Evolutionary conservation across 75 land plant genomes (phyloP).

Genomic region (Larix kaempferi): DNA sequence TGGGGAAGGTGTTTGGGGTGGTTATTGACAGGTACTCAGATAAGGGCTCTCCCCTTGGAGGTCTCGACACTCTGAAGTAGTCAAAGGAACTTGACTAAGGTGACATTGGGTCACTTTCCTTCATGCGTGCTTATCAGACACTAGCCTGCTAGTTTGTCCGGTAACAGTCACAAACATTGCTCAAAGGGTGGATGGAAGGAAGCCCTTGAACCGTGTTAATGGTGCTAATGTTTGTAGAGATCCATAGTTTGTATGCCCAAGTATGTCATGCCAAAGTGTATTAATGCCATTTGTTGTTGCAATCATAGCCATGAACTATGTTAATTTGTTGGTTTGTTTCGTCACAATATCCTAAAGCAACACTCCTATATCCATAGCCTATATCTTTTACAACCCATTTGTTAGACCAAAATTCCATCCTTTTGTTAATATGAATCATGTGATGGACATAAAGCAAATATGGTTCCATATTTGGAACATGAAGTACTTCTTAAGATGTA

Average conservation of each 20-base stretch:
- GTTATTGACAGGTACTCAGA: too few relatives aligned
- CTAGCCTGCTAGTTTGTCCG: too few relatives aligned
- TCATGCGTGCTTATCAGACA: too few relatives aligned
- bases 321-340: neutral
- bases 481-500: neutral
- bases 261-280: too few relatives aligned
- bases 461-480: neutral
- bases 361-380: neutral
- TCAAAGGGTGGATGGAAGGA: neutral
- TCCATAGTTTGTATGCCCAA: neutral
- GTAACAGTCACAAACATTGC: neutral
- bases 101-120: too few relatives aligned
- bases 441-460: neutral
- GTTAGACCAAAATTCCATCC: neutral
- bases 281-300: too few relatives aligned
- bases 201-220: neutral
- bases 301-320: neutral
- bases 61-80: too few relatives aligned
- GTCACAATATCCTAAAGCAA: neutral
- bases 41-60: too few relatives aligned
- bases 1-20: too few relatives aligned
- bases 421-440: neutral
- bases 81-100: too few relatives aligned
- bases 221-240: neutral
- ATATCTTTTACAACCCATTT: neutral